Base-by-base conservation (phyloP, 1,284 basidiomycete species). In the Puccinia novopanici region DNA sequence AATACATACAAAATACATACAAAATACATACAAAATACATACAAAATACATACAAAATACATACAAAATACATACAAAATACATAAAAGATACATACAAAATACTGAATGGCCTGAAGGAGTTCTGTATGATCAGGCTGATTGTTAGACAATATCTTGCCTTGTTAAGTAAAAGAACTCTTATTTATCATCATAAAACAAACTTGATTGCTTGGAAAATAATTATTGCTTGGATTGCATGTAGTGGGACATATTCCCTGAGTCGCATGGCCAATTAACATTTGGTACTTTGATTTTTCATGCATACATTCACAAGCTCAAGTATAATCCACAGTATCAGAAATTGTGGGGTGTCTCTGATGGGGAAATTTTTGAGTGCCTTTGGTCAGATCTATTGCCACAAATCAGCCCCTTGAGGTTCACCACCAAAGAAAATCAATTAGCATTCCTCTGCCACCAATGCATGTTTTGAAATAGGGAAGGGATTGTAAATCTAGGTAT, bases 281-380 rank as follows among this genome's bases (percentile, higher is more conserved):
- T 74, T 24, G 54, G 30, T 9, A 74, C 72, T 3, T 74, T 22
- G 22, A 19, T 74, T 22, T 74, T 74, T 37, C 72, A 74, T 54
- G 37, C 72, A 9, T 74, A 45, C 37, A 54, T 65, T 8, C 48
- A 74, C 27, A 54, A 74, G 24, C 4, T 65, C 9, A 27, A 48
- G 22, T 74, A 48, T 22, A 45, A 54, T 22, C 72, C 72, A n/a
- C 17, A 24, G n/a, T 57, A 74, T 40, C 19, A 40, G 22, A 22
- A 40, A 50, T n/a, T n/a, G 72, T 54, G 54, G 54, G 72, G 72
- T 3, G 10, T 74, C 27, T 50, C 72, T 17, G 37, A 74, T 74
- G 72, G 72, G 5, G 50, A 74, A 37, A 8, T 5, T 27, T 54
- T 6, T 30, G 72, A 74, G 48, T n/a, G 72, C 10, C 72, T 74